Conservation (phyloP, 768 basidiomycete species). For the Mycena alexandri region DNA sequence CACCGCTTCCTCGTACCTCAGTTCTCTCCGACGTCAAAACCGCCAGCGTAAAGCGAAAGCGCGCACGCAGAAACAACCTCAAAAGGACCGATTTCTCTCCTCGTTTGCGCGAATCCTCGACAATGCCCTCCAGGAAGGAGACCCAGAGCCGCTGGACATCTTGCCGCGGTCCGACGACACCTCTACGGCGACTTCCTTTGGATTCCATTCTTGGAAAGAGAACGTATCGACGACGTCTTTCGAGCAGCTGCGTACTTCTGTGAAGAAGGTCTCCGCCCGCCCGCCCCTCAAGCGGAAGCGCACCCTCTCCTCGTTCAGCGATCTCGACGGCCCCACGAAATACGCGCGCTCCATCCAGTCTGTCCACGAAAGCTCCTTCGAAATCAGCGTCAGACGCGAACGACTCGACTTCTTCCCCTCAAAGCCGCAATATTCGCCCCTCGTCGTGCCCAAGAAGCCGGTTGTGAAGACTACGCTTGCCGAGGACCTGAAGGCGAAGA, state of each 20-base stretch:
- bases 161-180: conserved; percentile 22
- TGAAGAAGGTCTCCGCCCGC: conserved; percentile 22
- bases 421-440: conserved; percentile 31
- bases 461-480: conserved; percentile 24
- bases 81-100: conserved; percentile 40
- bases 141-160: conserved; percentile 10
- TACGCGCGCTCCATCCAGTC: conserved; percentile 59
- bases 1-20: conserved; percentile 60
- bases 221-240: conserved; percentile 19
- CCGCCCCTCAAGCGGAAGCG: conserved; percentile 47
- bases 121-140: conserved; percentile 41
- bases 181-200: conserved; percentile 12
- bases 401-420: conserved; percentile 42
- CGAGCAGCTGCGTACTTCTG: conserved; percentile 19
- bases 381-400: conserved; percentile 55
- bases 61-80: conserved; percentile 14
- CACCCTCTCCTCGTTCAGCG: conserved; percentile 51
- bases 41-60: conserved; percentile 35
- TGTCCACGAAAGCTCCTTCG: conserved; percentile 60
- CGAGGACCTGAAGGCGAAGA: conserved; percentile 34
- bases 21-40: conserved; percentile 54
- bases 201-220: not conserved
- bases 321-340: conserved; percentile 57
- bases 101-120: conserved; percentile 53
- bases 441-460: conserved; percentile 23